Conservation (phyloP, 1,284 basidiomycete species). For the Termitomyces sp. region DNA sequence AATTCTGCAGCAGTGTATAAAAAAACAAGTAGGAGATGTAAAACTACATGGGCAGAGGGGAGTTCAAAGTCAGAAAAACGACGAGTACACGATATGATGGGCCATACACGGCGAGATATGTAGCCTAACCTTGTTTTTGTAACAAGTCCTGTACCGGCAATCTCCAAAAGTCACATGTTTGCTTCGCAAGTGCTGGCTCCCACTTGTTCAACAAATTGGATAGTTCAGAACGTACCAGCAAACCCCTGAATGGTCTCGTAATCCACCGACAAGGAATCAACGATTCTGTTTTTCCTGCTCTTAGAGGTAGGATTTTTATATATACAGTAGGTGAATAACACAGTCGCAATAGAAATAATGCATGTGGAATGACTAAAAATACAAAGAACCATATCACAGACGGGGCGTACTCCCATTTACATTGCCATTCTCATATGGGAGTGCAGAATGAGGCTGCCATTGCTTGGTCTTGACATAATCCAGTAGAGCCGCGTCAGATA, state of each 20-base stretch:
- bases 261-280: background rate
- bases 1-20: no score
- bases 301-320: no score
- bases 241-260: no score
- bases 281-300: no score
- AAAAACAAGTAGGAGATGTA: background rate
- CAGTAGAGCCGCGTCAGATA: slow-evolving; percentile 44
- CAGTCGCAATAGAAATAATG: background rate
- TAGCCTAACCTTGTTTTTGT: no score
- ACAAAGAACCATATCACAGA: slow-evolving; percentile 5
- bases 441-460: slow-evolving; percentile 42
- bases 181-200: no score
- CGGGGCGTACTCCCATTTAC: slow-evolving; percentile 4
- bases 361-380: background rate
- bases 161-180: background rate
- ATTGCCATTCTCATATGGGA: slow-evolving; percentile 21
- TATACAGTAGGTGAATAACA: no score
- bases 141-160: background rate
- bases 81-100: background rate
- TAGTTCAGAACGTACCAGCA: no score
- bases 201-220: no score
- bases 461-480: slow-evolving; percentile 50
- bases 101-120: background rate
- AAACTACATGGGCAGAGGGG: no score
- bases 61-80: background rate